Base-by-base conservation (phyloP, 2,329 filamentous ascomycete species). In the Ophiostoma piceae region DNA sequence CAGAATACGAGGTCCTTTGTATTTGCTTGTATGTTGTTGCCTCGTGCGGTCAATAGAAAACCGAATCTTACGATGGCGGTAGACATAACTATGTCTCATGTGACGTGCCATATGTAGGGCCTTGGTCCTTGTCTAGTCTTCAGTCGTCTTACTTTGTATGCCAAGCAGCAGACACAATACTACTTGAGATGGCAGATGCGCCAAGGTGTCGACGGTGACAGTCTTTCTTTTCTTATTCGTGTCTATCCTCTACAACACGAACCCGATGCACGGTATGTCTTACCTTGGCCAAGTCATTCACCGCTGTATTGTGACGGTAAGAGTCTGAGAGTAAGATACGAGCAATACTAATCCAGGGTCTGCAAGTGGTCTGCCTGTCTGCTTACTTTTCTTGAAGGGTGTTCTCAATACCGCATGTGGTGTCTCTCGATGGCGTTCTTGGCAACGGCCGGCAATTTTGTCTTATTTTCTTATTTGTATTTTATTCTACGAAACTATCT, bases 241-340 rank as follows among this genome's bases (percentile, higher is more conserved):
- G 26, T 47, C 6, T 19, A 7, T 47, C 41, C 8, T 47, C 16
- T 7, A 47, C 16, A n/a, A 19, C 43, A 47, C 43, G 43, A 57
- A 57, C 51, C 51, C 11, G n/a, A 57, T 57, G 51, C 51, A 57
- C 22, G 51, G 51, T 29, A 57, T 22, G 51, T 57, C 51, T 57
- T 57, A 57, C 51, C 22, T 12, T 57, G 47, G 16, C 51, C 51
- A 57, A 57, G 51, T 11, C 51, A 12, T 57, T 26, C 51, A 57
- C 51, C 51, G 51, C 51, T 29, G 51, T 57, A 22, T 29, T 14
- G 43, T 47, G 43, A 19, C 11, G 5, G 39, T 41, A 14, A 35
- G 35, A 35, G 35, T 35, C 8, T 41, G 11, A 35, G 35, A 5
- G 35, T 35, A 35, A 35, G 35, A 35, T 35, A 35, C 35, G 35